phyloP scores from a whole-genome alignment of 257 asterid species.

The Cinchona pubescens region DNA sequence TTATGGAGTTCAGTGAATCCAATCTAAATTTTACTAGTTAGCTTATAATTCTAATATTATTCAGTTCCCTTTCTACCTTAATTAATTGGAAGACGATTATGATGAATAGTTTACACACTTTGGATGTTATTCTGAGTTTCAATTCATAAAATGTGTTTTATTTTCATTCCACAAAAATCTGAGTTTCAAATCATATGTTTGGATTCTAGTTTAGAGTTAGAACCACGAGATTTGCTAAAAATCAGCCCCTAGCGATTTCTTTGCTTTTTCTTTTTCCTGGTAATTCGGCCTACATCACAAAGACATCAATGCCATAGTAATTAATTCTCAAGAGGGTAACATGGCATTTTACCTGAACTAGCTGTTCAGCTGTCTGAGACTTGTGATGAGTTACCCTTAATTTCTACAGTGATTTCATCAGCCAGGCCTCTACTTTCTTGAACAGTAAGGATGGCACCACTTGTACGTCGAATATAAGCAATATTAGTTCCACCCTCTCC shows the following conservation, averaged over 20 bases:
- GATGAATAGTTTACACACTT: no score
- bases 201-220: no score
- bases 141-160: not conserved
- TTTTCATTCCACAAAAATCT: no score
- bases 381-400: slow-evolving; percentile 77
- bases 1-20: not conserved
- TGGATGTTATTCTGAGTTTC: not conserved
- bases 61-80: not conserved
- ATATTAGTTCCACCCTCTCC: slow-evolving; percentile 76
- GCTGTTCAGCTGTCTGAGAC: slow-evolving; percentile 81
- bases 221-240: not conserved
- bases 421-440: slow-evolving; percentile 70
- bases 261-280: no score
- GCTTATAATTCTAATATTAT: not conserved
- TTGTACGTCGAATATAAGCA: slow-evolving; percentile 68
- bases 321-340: not conserved
- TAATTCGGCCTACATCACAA: not conserved
- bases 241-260: not conserved
- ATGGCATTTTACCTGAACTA: slow-evolving; percentile 57
- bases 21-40: not conserved
- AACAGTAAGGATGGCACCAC: slow-evolving; percentile 74
- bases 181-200: not conserved
- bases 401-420: slow-evolving; percentile 80
- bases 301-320: not conserved
- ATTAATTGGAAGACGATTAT: not conserved